Conservation (phyloP, 148 eudicot species). For the Vaccinium vitisidaea region DNA sequence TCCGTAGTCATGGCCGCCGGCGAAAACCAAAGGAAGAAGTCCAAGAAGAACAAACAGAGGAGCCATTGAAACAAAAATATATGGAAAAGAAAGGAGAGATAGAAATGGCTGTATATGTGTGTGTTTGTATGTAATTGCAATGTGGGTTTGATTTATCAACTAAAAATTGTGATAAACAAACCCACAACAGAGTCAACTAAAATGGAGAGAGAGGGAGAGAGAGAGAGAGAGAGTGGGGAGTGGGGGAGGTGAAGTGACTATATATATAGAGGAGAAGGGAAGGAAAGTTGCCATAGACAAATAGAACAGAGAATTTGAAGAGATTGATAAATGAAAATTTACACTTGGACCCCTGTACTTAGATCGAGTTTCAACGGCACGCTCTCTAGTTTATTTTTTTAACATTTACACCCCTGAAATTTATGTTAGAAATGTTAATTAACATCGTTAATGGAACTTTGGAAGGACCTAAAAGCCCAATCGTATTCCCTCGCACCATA, state of each 20-base stretch:
- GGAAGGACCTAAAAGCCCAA: neutral
- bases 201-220: neutral
- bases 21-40: slow-evolving; percentile 40
- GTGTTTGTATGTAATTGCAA: slow-evolving; percentile 16
- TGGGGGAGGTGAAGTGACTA: slow-evolving; percentile 38
- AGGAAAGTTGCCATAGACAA: slow-evolving; percentile 40
- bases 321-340: slow-evolving; percentile 32
- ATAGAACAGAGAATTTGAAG: slow-evolving; percentile 32
- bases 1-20: slow-evolving; percentile 75
- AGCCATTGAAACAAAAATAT: slow-evolving; percentile 27
- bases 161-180: slow-evolving; percentile 56
- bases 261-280: slow-evolving; percentile 48
- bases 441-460: neutral
- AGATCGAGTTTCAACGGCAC: neutral
- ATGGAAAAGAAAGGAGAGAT: neutral
- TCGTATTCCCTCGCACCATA: neutral
- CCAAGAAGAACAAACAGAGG: slow-evolving; percentile 38
- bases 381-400: neutral
- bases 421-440: neutral
- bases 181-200: slow-evolving; percentile 19
- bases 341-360: neutral
- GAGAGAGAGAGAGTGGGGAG: slow-evolving; percentile 23
- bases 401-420: neutral
- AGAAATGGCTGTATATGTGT: neutral
- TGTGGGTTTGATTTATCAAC: slow-evolving; percentile 55